Evolutionary conservation across 148 eudicot species (phyloP), one percentile per base, ranked within the genome.

Genomic region (Polygonum aviculare): DNA sequence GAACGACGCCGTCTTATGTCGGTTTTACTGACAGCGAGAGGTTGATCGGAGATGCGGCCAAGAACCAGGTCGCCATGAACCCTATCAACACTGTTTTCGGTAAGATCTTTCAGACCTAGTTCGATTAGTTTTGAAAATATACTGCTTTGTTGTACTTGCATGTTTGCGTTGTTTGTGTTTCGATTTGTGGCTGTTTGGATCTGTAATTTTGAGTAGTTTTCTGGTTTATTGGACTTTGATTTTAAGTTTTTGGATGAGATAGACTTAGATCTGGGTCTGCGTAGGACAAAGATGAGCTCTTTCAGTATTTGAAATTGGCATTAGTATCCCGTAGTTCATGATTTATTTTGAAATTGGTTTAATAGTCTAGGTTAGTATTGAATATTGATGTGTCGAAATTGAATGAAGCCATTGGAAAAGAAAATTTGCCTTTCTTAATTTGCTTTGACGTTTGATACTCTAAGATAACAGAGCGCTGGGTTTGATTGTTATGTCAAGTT

Each of bases 51-150:
- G 76, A 74, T 74, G 76, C 76, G 4, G 76, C 76, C 39, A 74
- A 74, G 76, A 74, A 74, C 62, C 76, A 74, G 62, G 76, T 74
- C 36, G 76, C 76, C 62, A 74, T 74, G 76, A 74, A 74, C 62
- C 76, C 76, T 15, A 74, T 74, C 9, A 74, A 74, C 76, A 74
- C 76, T 2, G 76, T 74, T 51, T 74, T 74, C 40, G 76, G 76
- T 74, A 31, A 74, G 76, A 12, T 52, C 12, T 1, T 52, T 26
- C 35, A 18, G 50, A 18, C 21, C 50, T 1, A n/a, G 31, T 44
- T 18, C 18, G 22, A 7, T 7, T 26, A 22, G 3, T 22, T 3
- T 5, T 55, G 5, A 3, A 3, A 6, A 7, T 19, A 18, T 55
- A 8, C 7, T 31, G 9, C 3, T 38, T 7, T n/a, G 49, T 41